These are phyloP conservation scores for Multifurca ochricompacta DNA, from an alignment of 768 basidiomycete species.

Conservation along the genomic window DNA sequence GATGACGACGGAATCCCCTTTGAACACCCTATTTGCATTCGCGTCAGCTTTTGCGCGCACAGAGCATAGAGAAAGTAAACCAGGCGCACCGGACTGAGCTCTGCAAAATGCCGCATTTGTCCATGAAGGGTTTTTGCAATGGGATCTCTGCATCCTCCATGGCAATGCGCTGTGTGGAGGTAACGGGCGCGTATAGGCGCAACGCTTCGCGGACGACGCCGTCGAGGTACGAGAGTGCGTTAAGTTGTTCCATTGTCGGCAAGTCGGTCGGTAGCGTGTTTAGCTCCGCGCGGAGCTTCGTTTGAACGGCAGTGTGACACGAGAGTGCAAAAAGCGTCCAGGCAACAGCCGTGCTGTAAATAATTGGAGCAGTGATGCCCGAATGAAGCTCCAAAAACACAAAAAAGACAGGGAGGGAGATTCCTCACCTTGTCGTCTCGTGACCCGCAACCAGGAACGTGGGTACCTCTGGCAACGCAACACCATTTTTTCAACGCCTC, in stretches of 20 bases:
- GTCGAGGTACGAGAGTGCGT: slow-evolving; percentile 29
- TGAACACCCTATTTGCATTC: slow-evolving; percentile 9
- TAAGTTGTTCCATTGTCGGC: slow-evolving; percentile 27
- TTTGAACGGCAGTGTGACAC: slow-evolving; percentile 27
- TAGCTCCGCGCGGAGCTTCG: slow-evolving; percentile 30
- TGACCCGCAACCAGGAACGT: slow-evolving; percentile 29
- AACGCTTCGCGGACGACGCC: slow-evolving; percentile 28
- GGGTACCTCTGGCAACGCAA: slow-evolving; percentile 25
- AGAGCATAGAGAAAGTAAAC: too few relatives aligned
- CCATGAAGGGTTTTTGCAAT: slow-evolving; percentile 22
- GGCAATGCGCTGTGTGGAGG: slow-evolving; percentile 23
- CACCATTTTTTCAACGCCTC: too few relatives aligned
- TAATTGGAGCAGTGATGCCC: too few relatives aligned
- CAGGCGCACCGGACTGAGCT: slow-evolving; percentile 17
- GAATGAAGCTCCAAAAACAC: too few relatives aligned
- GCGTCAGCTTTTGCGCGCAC: too few relatives aligned
- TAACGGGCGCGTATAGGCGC: slow-evolving; percentile 25
- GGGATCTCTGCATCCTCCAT: slow-evolving; percentile 27
- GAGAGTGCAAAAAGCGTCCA: slow-evolving; percentile 31
- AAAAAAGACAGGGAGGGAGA: too few relatives aligned
- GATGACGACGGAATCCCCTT: slow-evolving; percentile 21
- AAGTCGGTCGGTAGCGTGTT: slow-evolving; percentile 20
- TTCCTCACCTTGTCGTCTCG: slow-evolving; percentile 22
- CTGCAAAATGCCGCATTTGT: slow-evolving; percentile 14
- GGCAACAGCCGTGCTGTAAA: slow-evolving; percentile 25